Base-by-base conservation (phyloP, 2,329 filamentous ascomycete genomes). In the Lachnellula arida region DNA sequence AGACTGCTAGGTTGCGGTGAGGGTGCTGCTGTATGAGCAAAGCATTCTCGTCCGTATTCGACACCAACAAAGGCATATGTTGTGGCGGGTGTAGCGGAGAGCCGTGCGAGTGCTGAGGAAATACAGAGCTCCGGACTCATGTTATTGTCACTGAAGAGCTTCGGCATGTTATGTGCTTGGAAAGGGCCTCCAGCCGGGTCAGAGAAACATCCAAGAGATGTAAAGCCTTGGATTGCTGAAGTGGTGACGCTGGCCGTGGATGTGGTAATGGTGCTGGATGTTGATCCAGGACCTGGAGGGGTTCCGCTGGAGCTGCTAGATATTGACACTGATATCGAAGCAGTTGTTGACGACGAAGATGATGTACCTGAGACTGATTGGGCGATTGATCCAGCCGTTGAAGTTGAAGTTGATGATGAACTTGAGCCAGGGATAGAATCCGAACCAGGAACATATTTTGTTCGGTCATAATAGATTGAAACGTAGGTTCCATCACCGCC, bases 81-180 rank as follows among this genome's bases (percentile, higher is more conserved):
- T 0, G 65, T 69, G 1, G 65, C 66, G 0, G 67, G 68, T 7
- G 57, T 57, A 12, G 67, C 67, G 25, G 63, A 62, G 3, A 64
- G 64, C 23, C 65, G 54, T 6, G 64, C 65, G 22, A 70, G 60
- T 7, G 68, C 70, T 35, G 68, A 65, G 2, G 60, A 67, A 14
- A 71, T 67, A 50, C 69, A 71, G n/a, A 71, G 65, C 48, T 71
- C 67, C 9, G 69, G 69, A 1, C 67, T 72, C 57, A 71, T 68
- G 55, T 63, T 67, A 55, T 67, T 60, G 54, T 71, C 71, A 35
- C 62, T 63, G 52, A 69, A 66, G 23, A 72, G 52, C 32, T 65
- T 65, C 2, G 65, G 67, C 37, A 71, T 65, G 37, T 69, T 70
- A 47, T 71, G 68, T 2, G 64, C 65, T 25, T 15, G 46, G 46